Conservation (phyloP, 1,284 basidiomycete species). For the Mycena sp. region DNA sequence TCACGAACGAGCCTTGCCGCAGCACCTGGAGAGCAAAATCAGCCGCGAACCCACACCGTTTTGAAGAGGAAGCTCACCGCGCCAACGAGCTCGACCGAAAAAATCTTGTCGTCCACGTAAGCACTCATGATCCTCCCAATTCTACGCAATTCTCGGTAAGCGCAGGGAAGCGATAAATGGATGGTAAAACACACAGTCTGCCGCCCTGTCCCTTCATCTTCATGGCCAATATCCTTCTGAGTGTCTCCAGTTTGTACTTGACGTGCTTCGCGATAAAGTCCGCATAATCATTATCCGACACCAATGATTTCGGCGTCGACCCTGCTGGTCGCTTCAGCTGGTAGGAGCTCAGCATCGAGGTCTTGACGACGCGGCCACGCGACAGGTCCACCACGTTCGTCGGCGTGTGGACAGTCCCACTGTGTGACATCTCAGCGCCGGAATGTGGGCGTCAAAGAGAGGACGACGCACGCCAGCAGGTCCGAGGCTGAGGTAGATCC, state of each 20-base stretch:
- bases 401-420: slow-evolving; percentile 28
- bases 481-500: slow-evolving; percentile 15
- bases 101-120: slow-evolving; percentile 56
- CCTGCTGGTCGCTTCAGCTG: neutral
- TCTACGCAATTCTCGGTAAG: slow-evolving; percentile 29
- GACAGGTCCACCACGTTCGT: neutral
- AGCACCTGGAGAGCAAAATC: slow-evolving; percentile 48
- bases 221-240: slow-evolving; percentile 5
- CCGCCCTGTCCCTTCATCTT: slow-evolving; percentile 24
- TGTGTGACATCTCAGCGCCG: slow-evolving; percentile 7
- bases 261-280: slow-evolving; percentile 14
- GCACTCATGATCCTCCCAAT: slow-evolving; percentile 49
- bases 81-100: slow-evolving; percentile 62
- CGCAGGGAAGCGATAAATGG: neutral
- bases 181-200: slow-evolving; percentile 22
- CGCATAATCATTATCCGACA: slow-evolving; percentile 16
- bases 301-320: neutral
- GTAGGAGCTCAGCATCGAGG: slow-evolving; percentile 18
- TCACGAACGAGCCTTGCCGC: slow-evolving; percentile 63
- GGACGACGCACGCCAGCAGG: slow-evolving; percentile 40
- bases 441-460: neutral
- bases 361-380: slow-evolving; percentile 13
- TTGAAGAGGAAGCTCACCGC: slow-evolving; percentile 49
- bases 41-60: neutral
- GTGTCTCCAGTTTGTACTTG: slow-evolving; percentile 18